Conservation (phyloP, 1,284 basidiomycete species). For the Pulchroboletus neoregius region DNA sequence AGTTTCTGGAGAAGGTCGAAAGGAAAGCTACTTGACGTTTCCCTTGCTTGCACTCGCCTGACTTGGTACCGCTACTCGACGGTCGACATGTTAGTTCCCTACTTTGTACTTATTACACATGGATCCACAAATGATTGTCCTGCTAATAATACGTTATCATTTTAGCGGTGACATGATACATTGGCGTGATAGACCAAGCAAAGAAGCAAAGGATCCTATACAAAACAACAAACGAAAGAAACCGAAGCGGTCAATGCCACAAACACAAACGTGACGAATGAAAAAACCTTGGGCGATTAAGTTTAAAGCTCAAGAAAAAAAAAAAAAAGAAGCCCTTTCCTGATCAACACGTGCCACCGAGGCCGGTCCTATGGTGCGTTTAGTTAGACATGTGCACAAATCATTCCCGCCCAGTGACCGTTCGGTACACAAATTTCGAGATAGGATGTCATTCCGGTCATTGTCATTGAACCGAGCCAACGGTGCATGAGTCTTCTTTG, state of each 20-base stretch:
- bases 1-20: conserved; percentile 20
- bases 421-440: not conserved
- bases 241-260: conserved; percentile 8
- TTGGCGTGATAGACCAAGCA: conserved; percentile 19
- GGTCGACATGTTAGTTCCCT: not conserved
- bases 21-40: not conserved
- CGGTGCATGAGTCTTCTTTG: not conserved
- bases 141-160: conserved; percentile 23
- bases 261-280: not conserved
- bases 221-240: conserved; percentile 27
- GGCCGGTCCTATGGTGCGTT: not conserved
- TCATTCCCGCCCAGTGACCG: not conserved
- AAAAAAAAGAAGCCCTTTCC: conserved; percentile 3
- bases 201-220: conserved; percentile 18
- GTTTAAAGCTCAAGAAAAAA: conserved; percentile 10
- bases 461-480: conserved; percentile 22
- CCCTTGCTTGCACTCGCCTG: not conserved
- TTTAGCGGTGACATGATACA: conserved; percentile 26
- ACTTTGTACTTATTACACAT: conserved; percentile 16
- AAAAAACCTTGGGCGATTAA: conserved; percentile 6
- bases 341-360: not conserved
- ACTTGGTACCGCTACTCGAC: too few species aligned
- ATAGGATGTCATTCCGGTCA: not conserved
- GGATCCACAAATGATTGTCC: conserved; percentile 8
- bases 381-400: not conserved